These are phyloP conservation scores for Colletotrichum sidae DNA, from an alignment of 2,329 filamentous ascomycete species.

Conservation along the genomic window DNA sequence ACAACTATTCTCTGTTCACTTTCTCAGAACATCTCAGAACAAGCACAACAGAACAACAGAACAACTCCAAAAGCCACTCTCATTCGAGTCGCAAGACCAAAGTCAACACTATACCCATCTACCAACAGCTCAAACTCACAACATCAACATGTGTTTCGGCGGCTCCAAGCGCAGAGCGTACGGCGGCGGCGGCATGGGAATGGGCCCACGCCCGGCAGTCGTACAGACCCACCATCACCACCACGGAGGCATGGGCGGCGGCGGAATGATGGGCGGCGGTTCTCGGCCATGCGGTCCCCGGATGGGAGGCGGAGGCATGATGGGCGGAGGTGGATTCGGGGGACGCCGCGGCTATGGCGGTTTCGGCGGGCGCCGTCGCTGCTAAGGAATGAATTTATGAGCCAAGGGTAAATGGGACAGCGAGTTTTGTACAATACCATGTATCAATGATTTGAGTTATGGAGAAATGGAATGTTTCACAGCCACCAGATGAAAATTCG, in stretches of 20 bases:
- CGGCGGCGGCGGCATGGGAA: constrained; percentile 16
- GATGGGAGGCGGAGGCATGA: constrained; percentile 19
- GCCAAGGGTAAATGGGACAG: not conserved
- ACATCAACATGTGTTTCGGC: constrained; percentile 29
- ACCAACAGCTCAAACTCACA: not conserved
- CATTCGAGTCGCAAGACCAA: not conserved
- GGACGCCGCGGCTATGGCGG: constrained; percentile 5
- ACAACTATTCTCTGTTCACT: too few species aligned
- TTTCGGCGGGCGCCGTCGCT: constrained; percentile 9
- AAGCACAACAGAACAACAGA: not conserved
- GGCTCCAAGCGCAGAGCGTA: constrained; percentile 20
- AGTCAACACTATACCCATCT: not conserved
- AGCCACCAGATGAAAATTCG: too few species aligned
- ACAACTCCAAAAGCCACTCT: not conserved
- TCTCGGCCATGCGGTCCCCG: constrained; percentile 5
- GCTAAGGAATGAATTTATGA: not conserved
- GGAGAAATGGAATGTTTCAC: too few species aligned
- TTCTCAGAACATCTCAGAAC: not conserved
- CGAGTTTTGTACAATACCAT: not conserved
- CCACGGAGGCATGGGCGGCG: constrained; percentile 30
- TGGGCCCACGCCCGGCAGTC: constrained; percentile 25
- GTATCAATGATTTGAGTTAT: not conserved
- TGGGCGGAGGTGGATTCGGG: constrained; percentile 8
- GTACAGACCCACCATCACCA: constrained; percentile 30
- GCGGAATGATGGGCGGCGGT: constrained; percentile 11